Percentiles rank a stretch among this genome's conserved stretches.
Conservation (phyloP, 306 rosid species). For the Lathyrus oleraceus region DNA sequence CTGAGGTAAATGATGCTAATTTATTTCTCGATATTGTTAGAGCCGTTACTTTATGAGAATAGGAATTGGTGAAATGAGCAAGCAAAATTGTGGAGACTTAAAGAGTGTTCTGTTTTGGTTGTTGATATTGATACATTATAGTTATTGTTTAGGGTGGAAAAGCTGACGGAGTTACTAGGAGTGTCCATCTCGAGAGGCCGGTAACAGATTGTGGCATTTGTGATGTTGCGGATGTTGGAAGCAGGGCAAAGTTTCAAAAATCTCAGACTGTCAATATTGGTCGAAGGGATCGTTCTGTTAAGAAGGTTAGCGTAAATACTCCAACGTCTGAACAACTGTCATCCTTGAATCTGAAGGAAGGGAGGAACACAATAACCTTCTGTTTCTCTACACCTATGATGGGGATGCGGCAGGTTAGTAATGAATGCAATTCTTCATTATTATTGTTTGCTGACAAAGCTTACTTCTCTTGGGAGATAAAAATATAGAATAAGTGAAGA, state of each 20-base stretch:
- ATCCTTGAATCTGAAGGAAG: constrained; percentile 83
- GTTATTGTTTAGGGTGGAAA: constrained; percentile 37
- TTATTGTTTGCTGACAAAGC: not conserved
- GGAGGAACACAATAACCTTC: constrained; percentile 75
- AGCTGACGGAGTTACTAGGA: constrained; percentile 1
- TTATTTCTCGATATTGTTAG: not conserved
- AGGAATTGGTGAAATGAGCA: not conserved
- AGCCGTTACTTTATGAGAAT: not conserved
- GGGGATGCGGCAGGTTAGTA: constrained; percentile 71
- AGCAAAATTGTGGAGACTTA: constrained; percentile 2
- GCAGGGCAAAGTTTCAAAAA: constrained; percentile 32
- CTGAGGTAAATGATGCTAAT: constrained; percentile 47
- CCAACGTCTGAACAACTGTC: constrained; percentile 91
- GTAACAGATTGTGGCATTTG: constrained; percentile 33
- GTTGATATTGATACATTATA: constrained; percentile 19
- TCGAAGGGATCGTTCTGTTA: constrained; percentile 40
- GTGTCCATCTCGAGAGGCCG: constrained; percentile 39
- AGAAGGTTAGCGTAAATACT: constrained; percentile 47
- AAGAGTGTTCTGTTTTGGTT: constrained; percentile 32
- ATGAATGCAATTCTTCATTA: constrained; percentile 13
- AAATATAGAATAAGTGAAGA: not conserved
- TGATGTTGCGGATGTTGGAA: constrained; percentile 36
- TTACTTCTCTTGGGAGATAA: not conserved
- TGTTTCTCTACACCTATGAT: constrained; percentile 70
- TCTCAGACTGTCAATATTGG: constrained; percentile 45